Evolutionary conservation across 306 rosid species (phyloP).

Genomic region (Albizia julibrissin): DNA sequence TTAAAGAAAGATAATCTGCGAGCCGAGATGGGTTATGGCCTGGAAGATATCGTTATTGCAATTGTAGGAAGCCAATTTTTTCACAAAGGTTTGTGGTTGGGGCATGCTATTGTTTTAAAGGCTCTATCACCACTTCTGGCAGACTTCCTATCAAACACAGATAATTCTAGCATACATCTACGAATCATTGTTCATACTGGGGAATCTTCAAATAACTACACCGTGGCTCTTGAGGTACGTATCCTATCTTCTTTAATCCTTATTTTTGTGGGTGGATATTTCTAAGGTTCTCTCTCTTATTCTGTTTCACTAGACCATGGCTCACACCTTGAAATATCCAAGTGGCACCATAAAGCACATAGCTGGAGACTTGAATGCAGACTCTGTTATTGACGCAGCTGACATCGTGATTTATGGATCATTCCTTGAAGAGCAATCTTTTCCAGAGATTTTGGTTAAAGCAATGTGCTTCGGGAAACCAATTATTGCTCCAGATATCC

Average conservation of each 20-base stretch:
- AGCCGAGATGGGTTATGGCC: conserved; percentile 56
- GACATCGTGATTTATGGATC: conserved; percentile 91
- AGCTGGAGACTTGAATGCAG: conserved; percentile 61
- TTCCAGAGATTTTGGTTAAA: conserved; percentile 79
- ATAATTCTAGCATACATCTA: conserved; percentile 51
- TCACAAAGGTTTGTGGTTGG: conserved; percentile 93
- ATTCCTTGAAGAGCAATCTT: conserved; percentile 74
- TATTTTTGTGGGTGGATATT: conserved; percentile 33
- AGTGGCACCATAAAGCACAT: conserved; percentile 68
- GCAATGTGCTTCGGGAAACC: conserved; percentile 95
- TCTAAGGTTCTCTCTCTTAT: conserved; percentile 34
- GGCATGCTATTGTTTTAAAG: conserved; percentile 78
- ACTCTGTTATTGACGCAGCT: conserved; percentile 56
- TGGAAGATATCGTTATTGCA: conserved; percentile 70
- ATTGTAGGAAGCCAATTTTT: conserved; percentile 86
- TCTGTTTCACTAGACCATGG: conserved; percentile 66
- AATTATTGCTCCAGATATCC: conserved; percentile 81
- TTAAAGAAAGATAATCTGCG: conserved; percentile 56
- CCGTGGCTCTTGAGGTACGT: conserved; percentile 70
- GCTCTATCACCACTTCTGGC: conserved; percentile 72
- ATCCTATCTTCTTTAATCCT: conserved; percentile 8
- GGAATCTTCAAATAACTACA: conserved; percentile 72
- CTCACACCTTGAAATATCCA: conserved; percentile 76
- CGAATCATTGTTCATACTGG: conserved; percentile 71
- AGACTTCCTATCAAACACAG: conserved; percentile 47